phyloP scores from a whole-genome alignment of 495 filamentous ascomycete species.

The Astrocystis sublimbata region DNA sequence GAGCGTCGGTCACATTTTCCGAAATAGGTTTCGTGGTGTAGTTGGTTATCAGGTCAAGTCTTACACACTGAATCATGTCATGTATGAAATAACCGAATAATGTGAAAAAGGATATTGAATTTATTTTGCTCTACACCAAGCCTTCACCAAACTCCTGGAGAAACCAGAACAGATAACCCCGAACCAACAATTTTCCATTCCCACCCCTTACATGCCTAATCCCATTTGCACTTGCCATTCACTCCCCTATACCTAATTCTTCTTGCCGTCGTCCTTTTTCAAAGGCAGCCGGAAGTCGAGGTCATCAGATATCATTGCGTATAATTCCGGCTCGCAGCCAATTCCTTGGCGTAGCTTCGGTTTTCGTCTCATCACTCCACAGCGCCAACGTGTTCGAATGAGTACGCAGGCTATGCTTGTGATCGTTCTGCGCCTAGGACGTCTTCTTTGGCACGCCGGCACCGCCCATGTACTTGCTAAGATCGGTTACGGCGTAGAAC shows the following conservation, averaged over 20 bases:
- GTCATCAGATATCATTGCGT: background rate
- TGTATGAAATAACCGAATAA: background rate
- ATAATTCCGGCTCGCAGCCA: background rate
- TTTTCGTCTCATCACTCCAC: constrained; percentile 12
- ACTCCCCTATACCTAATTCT: background rate
- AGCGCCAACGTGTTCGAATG: constrained; percentile 23
- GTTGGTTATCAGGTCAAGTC: constrained; percentile 9
- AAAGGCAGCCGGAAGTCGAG: background rate
- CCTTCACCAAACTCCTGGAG: constrained; percentile 17
- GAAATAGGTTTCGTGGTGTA: constrained; percentile 8
- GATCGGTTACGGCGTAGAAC: constrained; percentile 77
- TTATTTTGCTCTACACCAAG: constrained; percentile 11
- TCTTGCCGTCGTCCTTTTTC: background rate
- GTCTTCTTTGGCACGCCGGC: constrained; percentile 56
- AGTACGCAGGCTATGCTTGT: constrained; percentile 10
- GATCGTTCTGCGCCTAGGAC: constrained; percentile 30
- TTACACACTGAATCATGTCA: constrained; percentile 11
- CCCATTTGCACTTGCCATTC: background rate
- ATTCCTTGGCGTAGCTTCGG: background rate
- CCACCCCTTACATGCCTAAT: constrained; percentile 6
- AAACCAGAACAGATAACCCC: constrained; percentile 15
- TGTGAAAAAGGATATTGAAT: background rate
- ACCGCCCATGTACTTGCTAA: constrained; percentile 65
- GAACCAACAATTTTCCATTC: constrained; percentile 13
- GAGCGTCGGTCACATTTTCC: too few relatives aligned